Base-by-base conservation (phyloP, 805 yeast genomes). In the Kuraishia borneana region DNA sequence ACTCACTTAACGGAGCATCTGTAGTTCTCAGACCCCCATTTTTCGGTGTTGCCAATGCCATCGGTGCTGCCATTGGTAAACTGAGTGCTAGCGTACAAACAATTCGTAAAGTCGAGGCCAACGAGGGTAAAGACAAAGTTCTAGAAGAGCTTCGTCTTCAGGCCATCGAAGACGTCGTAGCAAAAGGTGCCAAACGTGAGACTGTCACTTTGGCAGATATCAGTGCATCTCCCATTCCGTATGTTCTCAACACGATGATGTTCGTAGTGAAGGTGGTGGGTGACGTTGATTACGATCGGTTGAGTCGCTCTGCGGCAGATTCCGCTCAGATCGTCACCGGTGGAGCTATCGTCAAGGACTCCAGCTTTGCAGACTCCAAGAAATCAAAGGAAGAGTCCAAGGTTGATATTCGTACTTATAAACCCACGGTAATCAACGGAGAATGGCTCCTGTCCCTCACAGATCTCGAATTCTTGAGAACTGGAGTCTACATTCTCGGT, bases 31-130 rank as follows among this genome's bases (percentile, higher is more conserved):
- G 60, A 33, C 70, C 70, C 2, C 60, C 61, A 20, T 65, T 39
- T 39, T 57, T 47, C 43, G 54, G 57, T 25, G 68, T 64, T 33
- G 71, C 71, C 5, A 68, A 68, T 47, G 74, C 73, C 3, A 63
- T 68, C 35, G 72, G 71, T 32, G 70, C 72, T 17, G 70, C 70
- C 4, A 45, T 65, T 47, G 68, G 67, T 17, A 65, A 65, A 39
- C 48, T 67, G 3, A 58, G 68, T 18, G 47, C 57, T 6, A 48
- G 47, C n/a, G 39, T 51, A 6, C 32, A 30, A n/a, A 17, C 32
- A 4, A 30, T 30, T 25, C 9, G 25, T 5, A 30, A 30, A n/a
- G 22, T 30, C 18, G 5, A 13, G 9, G 32, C 25, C 12, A 20
- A 10, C 22, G 32, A 30, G 7, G 36, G 26, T 10, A 32, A 35